Percentiles rank a stretch among this genome's conserved stretches.
Conservation (phyloP, 768 basidiomycete species). For the Amanita molliuscula region DNA sequence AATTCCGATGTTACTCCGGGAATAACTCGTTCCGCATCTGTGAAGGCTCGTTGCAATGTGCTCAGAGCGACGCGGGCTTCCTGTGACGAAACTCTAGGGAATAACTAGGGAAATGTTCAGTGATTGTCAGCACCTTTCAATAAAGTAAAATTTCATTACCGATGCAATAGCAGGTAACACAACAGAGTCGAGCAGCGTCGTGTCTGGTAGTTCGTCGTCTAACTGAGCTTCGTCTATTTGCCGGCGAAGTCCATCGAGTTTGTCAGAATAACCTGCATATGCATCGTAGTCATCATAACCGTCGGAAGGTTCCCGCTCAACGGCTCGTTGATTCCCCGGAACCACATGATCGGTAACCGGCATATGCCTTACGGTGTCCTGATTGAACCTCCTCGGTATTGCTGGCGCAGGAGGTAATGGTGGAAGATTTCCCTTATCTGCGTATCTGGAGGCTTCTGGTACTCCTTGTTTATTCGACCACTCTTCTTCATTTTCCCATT, state of each 20-base stretch:
- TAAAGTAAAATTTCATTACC: constrained; percentile 30
- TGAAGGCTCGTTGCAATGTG: constrained; percentile 83
- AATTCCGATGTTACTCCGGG: constrained; percentile 91
- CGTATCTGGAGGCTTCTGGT: constrained; percentile 28
- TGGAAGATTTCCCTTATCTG: constrained; percentile 50
- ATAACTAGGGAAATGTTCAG: constrained; percentile 42
- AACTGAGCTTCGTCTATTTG: constrained; percentile 34
- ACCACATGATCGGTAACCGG: constrained; percentile 17
- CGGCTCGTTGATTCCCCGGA: constrained; percentile 14
- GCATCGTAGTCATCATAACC: constrained; percentile 60
- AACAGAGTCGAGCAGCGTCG: constrained; percentile 93
- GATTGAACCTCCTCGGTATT: constrained; percentile 37
- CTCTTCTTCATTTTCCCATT: constrained; percentile 69
- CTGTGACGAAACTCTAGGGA: constrained; percentile 86
- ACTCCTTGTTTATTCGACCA: constrained; percentile 32
- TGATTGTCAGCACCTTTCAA: constrained; percentile 3
- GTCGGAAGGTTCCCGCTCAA: constrained; percentile 42
- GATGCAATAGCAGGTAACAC: constrained; percentile 94
- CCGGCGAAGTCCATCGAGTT: constrained; percentile 36
- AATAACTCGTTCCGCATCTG: constrained; percentile 90
- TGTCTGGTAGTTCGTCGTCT: constrained; percentile 59
- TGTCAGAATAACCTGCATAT: constrained; percentile 38
- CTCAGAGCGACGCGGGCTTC: constrained; percentile 83
- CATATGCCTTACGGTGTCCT: constrained; percentile 61
- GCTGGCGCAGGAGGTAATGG: constrained; percentile 35